phyloP scores from a whole-genome alignment of 441 rosid species.

The Aleurites moluccanus region DNA sequence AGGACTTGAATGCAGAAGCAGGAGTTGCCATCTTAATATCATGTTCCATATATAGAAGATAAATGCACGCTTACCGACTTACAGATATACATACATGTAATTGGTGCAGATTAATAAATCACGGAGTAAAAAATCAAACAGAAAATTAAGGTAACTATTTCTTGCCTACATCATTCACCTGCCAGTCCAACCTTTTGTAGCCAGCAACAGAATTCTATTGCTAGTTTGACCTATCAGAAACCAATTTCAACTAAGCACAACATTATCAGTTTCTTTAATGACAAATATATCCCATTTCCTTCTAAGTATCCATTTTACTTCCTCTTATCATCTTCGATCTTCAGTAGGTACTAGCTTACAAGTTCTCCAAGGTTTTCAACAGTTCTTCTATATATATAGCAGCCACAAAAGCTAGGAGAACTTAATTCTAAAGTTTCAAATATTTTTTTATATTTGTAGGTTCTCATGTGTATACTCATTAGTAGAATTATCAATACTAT shows the following conservation, averaged over 20 bases:
- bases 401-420: constrained; percentile 7
- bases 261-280: background rate
- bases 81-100: background rate
- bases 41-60: background rate
- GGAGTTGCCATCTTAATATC: background rate
- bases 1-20: background rate
- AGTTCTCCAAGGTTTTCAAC: background rate
- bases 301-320: background rate
- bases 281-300: background rate
- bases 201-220: background rate
- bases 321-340: background rate
- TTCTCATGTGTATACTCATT: background rate
- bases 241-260: background rate
- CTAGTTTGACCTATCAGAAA: background rate
- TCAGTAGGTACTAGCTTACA: background rate
- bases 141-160: background rate
- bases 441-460: background rate
- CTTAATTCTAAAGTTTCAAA: background rate
- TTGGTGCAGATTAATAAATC: background rate
- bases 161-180: background rate
- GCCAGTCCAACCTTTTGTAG: background rate
- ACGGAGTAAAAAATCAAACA: background rate
- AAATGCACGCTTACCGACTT: background rate
- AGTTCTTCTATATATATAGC: background rate
- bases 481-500: background rate